A percentile compares a stretch with the other conserved stretches of the same genome.
These are phyloP conservation scores for Rhizopogon vesiculosus DNA, from an alignment of 768 basidiomycete species.

Conservation along the genomic window DNA sequence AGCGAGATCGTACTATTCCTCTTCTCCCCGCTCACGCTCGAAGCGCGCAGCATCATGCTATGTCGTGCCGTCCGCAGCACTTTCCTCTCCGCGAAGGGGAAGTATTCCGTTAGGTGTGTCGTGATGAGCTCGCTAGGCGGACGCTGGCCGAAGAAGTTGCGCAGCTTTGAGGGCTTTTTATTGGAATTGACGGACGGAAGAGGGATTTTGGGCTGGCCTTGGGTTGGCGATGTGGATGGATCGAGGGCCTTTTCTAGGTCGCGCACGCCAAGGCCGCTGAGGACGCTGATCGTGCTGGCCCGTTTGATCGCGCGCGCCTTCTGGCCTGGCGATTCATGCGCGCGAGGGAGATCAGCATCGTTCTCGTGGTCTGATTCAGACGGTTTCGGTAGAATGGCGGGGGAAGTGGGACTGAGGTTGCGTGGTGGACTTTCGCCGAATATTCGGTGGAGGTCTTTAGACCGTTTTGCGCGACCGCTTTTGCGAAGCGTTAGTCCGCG, in stretches of 20 bases:
- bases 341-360: slow-evolving; percentile 25
- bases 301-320: slow-evolving; percentile 50
- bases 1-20: slow-evolving; percentile 39
- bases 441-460: slow-evolving; percentile 39
- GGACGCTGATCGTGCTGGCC: slow-evolving; percentile 90
- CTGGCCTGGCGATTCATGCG: slow-evolving; percentile 20
- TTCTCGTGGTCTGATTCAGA: slow-evolving; percentile 31
- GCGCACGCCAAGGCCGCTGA: slow-evolving; percentile 89
- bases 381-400: slow-evolving; percentile 13
- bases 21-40: slow-evolving; percentile 42
- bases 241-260: slow-evolving; percentile 67
- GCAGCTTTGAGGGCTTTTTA: slow-evolving; percentile 66
- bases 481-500: slow-evolving; percentile 73
- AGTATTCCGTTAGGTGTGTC: slow-evolving; percentile 89
- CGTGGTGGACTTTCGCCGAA: slow-evolving; percentile 42
- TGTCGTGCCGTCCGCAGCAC: slow-evolving; percentile 85
- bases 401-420: slow-evolving; percentile 33
- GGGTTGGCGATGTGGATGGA: slow-evolving; percentile 48
- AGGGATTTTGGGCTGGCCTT: slow-evolving; percentile 15
- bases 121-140: slow-evolving; percentile 97
- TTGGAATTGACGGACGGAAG: slow-evolving; percentile 3
- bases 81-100: slow-evolving; percentile 91
- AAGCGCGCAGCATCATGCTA: slow-evolving; percentile 69
- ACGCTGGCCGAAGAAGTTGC: slow-evolving; percentile 97
- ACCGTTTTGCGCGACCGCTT: slow-evolving; percentile 35